Conservation (phyloP, 31 red algal species). For the Asparagopsis taxiformis region DNA sequence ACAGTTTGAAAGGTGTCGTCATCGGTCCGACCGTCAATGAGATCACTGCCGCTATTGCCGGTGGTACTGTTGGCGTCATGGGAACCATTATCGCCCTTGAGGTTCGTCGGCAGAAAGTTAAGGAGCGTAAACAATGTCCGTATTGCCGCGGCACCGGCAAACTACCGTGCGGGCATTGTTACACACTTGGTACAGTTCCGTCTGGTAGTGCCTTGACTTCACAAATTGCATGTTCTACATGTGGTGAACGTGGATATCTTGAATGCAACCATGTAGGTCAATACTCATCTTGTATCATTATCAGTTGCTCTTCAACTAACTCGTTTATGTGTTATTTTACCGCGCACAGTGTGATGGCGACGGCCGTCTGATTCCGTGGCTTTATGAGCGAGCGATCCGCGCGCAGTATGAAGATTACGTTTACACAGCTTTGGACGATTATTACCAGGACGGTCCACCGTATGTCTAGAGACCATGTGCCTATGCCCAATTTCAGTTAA, state of each 20-base stretch:
- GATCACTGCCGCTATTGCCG: slow-evolving; percentile 83
- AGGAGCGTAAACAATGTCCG: slow-evolving; percentile 84
- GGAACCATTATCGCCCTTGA: slow-evolving; percentile 91
- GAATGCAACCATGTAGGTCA: slow-evolving; percentile 81
- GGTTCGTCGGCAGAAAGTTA: slow-evolving; percentile 50
- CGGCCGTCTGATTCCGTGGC: slow-evolving; percentile 79
- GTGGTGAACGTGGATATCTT: slow-evolving; percentile 64
- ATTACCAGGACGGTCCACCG: slow-evolving; percentile 66
- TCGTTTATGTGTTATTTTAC: slow-evolving; percentile 1
- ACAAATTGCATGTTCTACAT: slow-evolving; percentile 48
- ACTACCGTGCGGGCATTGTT: slow-evolving; percentile 82
- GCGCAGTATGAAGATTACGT: slow-evolving; percentile 74
- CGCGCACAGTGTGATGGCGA: slow-evolving; percentile 70
- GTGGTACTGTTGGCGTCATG: slow-evolving; percentile 95
- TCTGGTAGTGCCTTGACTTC: slow-evolving; percentile 9
- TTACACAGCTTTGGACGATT: slow-evolving; percentile 60
- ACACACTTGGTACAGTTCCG: slow-evolving; percentile 65
- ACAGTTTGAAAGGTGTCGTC: slow-evolving; percentile 61
- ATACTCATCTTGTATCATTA: not conserved
- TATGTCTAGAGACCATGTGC: slow-evolving; percentile 34
- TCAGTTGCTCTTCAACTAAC: not conserved
- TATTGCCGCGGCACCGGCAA: slow-evolving; percentile 84
- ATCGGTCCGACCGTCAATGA: slow-evolving; percentile 80
- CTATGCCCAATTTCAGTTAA: not conserved
- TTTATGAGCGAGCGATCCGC: slow-evolving; percentile 81